Evolutionary conservation across 2,329 filamentous ascomycete species (phyloP).

Genomic region (Penicillium sp.): DNA sequence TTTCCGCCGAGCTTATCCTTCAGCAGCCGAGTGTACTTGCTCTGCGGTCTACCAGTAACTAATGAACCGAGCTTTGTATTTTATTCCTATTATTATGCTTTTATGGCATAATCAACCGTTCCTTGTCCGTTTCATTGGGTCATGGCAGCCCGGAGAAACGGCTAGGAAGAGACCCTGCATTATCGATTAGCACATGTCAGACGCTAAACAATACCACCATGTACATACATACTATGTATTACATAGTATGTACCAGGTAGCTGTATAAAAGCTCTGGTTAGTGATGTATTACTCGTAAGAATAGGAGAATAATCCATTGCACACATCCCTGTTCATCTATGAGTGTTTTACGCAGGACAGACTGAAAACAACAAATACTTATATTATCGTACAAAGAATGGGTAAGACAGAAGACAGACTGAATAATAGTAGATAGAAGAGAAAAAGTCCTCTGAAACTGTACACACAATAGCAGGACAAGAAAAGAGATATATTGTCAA

Average conservation of each 20-base stretch:
- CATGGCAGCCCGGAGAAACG: neutral
- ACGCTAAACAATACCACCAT: neutral
- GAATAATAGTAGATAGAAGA: neutral
- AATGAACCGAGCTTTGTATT: neutral
- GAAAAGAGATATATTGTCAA: neutral
- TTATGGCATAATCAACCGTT: neutral
- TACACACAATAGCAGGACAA: neutral
- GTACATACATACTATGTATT: too few relatives aligned
- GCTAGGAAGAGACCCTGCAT: neutral
- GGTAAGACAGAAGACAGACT: neutral
- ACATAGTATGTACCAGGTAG: too few relatives aligned
- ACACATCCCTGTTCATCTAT: too few relatives aligned
- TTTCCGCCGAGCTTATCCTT: neutral
- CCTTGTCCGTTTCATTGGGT: neutral
- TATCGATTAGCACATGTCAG: neutral
- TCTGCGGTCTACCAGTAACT: neutral
- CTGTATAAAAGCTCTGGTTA: too few relatives aligned
- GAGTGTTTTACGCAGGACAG: too few relatives aligned
- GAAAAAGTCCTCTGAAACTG: neutral
- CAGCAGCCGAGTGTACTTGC: neutral
- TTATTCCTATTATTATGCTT: neutral
- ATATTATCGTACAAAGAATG: conserved; percentile 2
- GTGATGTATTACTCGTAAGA: too few relatives aligned
- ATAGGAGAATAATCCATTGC: too few relatives aligned
- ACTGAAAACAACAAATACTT: neutral